phyloP scores from a whole-genome alignment of 2,329 filamentous ascomycete genomes.

The Fusarium albidum region DNA sequence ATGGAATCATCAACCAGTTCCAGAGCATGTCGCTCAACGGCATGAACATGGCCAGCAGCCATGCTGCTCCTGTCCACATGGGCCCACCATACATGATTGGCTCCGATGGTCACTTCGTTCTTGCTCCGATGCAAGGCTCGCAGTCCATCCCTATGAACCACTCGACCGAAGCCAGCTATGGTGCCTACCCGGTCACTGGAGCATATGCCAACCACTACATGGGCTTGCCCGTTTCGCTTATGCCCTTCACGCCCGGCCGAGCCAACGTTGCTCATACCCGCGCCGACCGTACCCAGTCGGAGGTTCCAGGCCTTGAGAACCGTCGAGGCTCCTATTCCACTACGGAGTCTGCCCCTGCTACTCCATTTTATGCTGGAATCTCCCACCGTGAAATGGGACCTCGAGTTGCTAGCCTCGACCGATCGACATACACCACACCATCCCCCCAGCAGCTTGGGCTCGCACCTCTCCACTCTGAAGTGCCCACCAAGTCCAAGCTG shows the following conservation, averaged over 20 bases:
- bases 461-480: slow-evolving; percentile 49
- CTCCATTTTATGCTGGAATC: slow-evolving; percentile 68
- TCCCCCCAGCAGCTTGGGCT: slow-evolving; percentile 68
- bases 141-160: slow-evolving; percentile 48
- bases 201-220: slow-evolving; percentile 50
- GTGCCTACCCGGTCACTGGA: slow-evolving; percentile 43
- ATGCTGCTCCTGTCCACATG: slow-evolving; percentile 45
- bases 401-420: slow-evolving; percentile 66
- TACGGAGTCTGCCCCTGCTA: slow-evolving; percentile 71
- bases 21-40: slow-evolving; percentile 49
- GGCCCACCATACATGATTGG: slow-evolving; percentile 48
- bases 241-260: slow-evolving; percentile 64
- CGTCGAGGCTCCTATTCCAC: slow-evolving; percentile 74
- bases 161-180: slow-evolving; percentile 45
- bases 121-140: slow-evolving; percentile 46
- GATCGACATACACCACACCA: slow-evolving; percentile 71
- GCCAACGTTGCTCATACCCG: slow-evolving; percentile 54
- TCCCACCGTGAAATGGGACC: slow-evolving; percentile 67
- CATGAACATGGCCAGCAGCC: slow-evolving; percentile 44
- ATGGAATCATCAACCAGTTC: slow-evolving; percentile 46
- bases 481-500: slow-evolving; percentile 52
- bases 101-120: slow-evolving; percentile 50
- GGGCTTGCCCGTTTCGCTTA: slow-evolving; percentile 48
- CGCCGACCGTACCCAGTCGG: slow-evolving; percentile 56
- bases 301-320: slow-evolving; percentile 70